Base-by-base conservation (phyloP, 1,139 yeast genomes). In the Yamadazyma conglobata region DNA sequence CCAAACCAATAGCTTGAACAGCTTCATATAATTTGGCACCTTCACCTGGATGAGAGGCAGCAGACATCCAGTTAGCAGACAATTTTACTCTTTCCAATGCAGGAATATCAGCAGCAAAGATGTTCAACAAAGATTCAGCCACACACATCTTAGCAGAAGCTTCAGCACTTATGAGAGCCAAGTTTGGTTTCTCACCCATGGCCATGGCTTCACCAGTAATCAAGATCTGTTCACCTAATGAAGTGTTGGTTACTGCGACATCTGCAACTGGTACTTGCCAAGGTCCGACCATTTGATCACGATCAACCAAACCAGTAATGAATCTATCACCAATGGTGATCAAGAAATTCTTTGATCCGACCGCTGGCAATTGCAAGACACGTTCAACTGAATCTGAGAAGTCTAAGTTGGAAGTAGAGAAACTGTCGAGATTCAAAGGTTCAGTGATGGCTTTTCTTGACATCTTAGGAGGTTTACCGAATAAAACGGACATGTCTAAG, bases 221-320 rank as follows among this genome's bases (percentile, higher is more conserved):
- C 39, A 81, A 60, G 31, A 84, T 61, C 6, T 71, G 67, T 32
- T 79, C 83, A 47, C 95, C 96, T 33, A 87, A 72, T 3, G 96
- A 85, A 0, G 97, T 82, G 38, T 86, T 82, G 12, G 98, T 89
- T 33, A 91, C 96, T 59, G 96, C 98, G 35, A 88, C 96, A 57
- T 93, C 97, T n/a, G 98, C 93, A 15, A 93, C 98, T 25, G 99
- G 98, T 5, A 84, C 89, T 70, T 93, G 99, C 97, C 98, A 93
- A 52, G 98, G 98, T 26, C 99, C 99, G 39, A 93, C 97, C 83
- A 89, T 83, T 66, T 93, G 99, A 56, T 93, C 99, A 56, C 98
- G 81, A 51, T 94, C 97, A 40, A 91, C 85, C 47, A 93, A 74
- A 28, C 99, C 99, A 24, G 97, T 91, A 39, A 93, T 93, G 18